Percentiles rank a stretch among this genome's conserved stretches.
phyloP scores from a whole-genome alignment of 176 grass and related monocot species.

The Aegilops umbellulata region DNA sequence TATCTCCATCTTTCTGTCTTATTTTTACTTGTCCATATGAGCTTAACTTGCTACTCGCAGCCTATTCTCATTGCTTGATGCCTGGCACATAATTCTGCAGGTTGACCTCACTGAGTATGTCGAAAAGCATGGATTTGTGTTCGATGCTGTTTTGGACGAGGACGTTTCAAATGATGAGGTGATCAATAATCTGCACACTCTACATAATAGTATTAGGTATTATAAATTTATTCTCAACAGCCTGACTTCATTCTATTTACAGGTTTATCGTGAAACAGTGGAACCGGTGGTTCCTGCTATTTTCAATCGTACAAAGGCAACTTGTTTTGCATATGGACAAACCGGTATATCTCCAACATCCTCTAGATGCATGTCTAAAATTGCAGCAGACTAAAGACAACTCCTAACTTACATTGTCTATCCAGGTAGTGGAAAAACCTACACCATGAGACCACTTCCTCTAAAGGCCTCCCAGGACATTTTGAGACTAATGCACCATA shows the following conservation, averaged over 20 bases:
- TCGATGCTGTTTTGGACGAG: conserved; percentile 98
- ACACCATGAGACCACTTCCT: conserved; percentile 93
- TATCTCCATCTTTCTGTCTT: conserved; percentile 26
- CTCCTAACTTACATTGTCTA: conserved; percentile 30
- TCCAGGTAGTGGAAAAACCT: conserved; percentile 97
- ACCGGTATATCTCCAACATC: conserved; percentile 54
- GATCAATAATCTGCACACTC: neutral
- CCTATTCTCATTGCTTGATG: conserved; percentile 8
- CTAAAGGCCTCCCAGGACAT: conserved; percentile 98
- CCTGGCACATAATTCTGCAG: conserved; percentile 36
- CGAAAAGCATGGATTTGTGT: conserved; percentile 95
- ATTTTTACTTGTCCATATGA: neutral
- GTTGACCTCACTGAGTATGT: conserved; percentile 98
- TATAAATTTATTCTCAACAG: conserved; percentile 10
- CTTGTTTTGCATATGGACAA: conserved; percentile 99
- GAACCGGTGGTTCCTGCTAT: conserved; percentile 95
- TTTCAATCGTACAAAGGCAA: conserved; percentile 94
- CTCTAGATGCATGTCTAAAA: conserved; percentile 12
- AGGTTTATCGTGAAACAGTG: conserved; percentile 98
- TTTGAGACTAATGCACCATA: conserved; percentile 89
- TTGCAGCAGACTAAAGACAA: neutral
- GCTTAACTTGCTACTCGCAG: conserved; percentile 9
- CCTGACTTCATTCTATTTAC: conserved; percentile 21
- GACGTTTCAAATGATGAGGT: conserved; percentile 98
- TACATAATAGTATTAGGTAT: conserved; percentile 6